Base-by-base conservation (phyloP, 2,329 filamentous ascomycete genomes). In the Daldinia sp. region DNA sequence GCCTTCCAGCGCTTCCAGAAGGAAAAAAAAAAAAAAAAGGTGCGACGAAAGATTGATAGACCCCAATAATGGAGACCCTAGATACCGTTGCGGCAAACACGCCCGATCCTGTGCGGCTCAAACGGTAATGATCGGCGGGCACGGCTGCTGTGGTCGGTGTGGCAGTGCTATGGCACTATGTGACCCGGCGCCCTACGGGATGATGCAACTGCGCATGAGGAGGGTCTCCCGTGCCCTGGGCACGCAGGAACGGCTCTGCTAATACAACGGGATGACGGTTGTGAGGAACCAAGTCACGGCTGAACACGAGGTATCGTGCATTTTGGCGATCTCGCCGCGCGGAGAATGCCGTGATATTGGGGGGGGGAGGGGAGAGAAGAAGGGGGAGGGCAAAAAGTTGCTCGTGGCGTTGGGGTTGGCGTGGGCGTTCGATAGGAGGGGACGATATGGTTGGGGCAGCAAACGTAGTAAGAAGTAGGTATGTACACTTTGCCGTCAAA, bases 221-320 rank as follows among this genome's bases (percentile, higher is more conserved):
- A 53, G 57, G 57, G 49, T 45, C 58, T 48, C 35, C 58, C 52
- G 56, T 51, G 56, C 39, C 39, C 21, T 45, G 6, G 5, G 21
- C 21, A 45, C 34, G 49, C 57, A 64, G 64, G 61, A 64, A 64
- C 59, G 13, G 21, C 8, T 47, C 43, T 35, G 29, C 39, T 29
- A 49, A 62, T 56, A 53, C 19, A n/a, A 56, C 58, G 64, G 58
- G 58, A 62, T 64, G 58, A 62, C 55, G 55, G 58, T 11, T 34
- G 21, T 9, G 7, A 21, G 61, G 48, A 54, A 48, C 64, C 53
- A 53, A 49, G 45, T 32, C 45, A 57, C 61, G 49, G 64, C 30
- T 64, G 61, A 61, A 67, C 64, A 67, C 64, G 64, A 67, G 64
- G 58, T 62, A 32, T 49, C 43, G 27, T 67, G 64, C 64, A 64